phyloP scores from a whole-genome alignment of 139 green algal genomes.

The Coelastrella sp. region DNA sequence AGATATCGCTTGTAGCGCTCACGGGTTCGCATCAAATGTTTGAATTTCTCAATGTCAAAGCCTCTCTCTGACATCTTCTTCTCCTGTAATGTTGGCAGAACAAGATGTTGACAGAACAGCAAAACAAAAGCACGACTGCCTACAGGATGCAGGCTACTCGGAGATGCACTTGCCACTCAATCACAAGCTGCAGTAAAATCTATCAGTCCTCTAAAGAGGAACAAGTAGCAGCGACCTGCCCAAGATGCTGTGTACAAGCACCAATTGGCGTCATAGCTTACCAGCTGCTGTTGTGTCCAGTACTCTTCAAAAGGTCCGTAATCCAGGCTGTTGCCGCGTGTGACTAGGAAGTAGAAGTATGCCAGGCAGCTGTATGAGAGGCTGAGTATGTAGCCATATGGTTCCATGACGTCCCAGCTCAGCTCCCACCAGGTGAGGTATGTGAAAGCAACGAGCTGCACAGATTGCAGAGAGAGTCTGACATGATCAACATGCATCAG shows the following conservation, averaged over 20 bases:
- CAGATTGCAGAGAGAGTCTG: not conserved
- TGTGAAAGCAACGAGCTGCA: constrained; percentile 50
- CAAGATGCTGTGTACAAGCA: too few relatives aligned
- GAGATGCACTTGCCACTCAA: too few relatives aligned
- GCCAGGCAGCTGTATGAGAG: constrained; percentile 41
- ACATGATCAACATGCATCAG: not conserved
- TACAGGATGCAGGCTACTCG: not conserved
- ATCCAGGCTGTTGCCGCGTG: constrained; percentile 31
- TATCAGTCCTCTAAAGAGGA: too few relatives aligned
- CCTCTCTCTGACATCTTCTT: constrained; percentile 43
- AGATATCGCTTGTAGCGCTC: constrained; percentile 47
- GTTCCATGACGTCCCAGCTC: constrained; percentile 64
- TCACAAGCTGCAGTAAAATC: too few relatives aligned
- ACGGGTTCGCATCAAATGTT: constrained; percentile 33
- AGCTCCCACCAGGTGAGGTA: constrained; percentile 53
- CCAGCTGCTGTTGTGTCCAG: constrained; percentile 31
- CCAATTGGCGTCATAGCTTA: not conserved
- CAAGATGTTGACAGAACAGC: too few relatives aligned
- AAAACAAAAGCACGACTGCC: not conserved
- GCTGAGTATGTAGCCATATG: constrained; percentile 48
- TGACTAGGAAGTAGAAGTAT: constrained; percentile 45
- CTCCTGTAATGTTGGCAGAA: too few relatives aligned
- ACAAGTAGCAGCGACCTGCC: too few relatives aligned
- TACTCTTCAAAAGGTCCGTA: constrained; percentile 43
- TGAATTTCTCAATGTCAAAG: constrained; percentile 41